phyloP scores from a whole-genome alignment of 2,329 filamentous ascomycete species.

The Microascus cirrosus region DNA sequence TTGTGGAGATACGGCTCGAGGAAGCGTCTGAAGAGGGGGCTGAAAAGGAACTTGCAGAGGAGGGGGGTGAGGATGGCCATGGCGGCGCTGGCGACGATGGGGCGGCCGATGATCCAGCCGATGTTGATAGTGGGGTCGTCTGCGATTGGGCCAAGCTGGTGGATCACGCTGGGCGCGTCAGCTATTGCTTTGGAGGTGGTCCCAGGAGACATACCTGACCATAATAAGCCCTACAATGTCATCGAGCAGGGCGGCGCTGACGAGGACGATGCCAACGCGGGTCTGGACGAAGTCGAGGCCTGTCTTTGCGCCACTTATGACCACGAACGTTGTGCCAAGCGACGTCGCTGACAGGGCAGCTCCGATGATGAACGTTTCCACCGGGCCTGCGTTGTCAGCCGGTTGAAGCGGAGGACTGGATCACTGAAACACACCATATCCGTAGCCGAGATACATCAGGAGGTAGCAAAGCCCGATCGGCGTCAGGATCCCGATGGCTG shows the following conservation, averaged over 20 bases:
- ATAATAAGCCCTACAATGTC: slow-evolving; percentile 32
- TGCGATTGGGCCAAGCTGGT: slow-evolving; percentile 11
- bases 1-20: slow-evolving; percentile 19
- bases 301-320: slow-evolving; percentile 17
- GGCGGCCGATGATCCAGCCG: slow-evolving; percentile 23
- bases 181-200: neutral
- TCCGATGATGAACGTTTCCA: slow-evolving; percentile 14
- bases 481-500: slow-evolving; percentile 29
- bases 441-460: slow-evolving; percentile 28
- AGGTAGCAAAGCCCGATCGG: slow-evolving; percentile 32
- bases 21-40: slow-evolving; percentile 19
- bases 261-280: slow-evolving; percentile 28
- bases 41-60: slow-evolving; percentile 24
- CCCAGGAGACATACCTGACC: slow-evolving; percentile 1
- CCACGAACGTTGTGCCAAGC: slow-evolving; percentile 21
- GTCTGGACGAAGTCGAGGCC: slow-evolving; percentile 28
- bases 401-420: neutral
- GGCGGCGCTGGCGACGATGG: slow-evolving; percentile 22
- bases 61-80: slow-evolving; percentile 22
- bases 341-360: slow-evolving; percentile 20
- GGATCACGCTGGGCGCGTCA: slow-evolving; percentile 10
- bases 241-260: slow-evolving; percentile 33
- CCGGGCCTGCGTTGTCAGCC: slow-evolving; percentile 7
- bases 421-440: slow-evolving; percentile 16
- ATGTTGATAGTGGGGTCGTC: slow-evolving; percentile 13